A percentile compares a stretch with the other conserved stretches of the same genome.
Conservation (phyloP, 2,329 filamentous ascomycete genomes). For the Apiospora phragmitis region DNA sequence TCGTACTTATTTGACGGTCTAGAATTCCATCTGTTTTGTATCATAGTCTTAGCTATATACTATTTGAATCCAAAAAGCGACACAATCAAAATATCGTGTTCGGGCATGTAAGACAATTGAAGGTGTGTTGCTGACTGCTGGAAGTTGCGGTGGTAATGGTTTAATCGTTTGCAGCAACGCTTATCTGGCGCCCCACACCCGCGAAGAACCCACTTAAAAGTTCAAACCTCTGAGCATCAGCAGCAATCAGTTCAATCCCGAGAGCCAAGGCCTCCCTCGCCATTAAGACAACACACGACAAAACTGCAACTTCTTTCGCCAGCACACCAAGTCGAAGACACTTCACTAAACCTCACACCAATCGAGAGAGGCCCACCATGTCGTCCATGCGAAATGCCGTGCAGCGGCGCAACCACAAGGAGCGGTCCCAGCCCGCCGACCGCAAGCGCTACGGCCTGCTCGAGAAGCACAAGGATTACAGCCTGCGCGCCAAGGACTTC, state of each 20-base stretch:
- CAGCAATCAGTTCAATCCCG: background rate
- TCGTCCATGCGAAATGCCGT: conserved; percentile 12
- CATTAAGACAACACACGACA: background rate
- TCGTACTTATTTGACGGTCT: background rate
- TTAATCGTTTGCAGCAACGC: background rate
- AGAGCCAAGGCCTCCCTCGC: background rate
- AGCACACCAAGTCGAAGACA: background rate
- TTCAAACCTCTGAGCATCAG: conserved; percentile 9
- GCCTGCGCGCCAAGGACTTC: conserved; percentile 64
- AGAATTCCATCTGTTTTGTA: background rate
- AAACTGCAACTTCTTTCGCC: background rate
- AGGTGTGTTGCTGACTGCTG: background rate
- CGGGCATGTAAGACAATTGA: background rate
- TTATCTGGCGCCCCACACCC: conserved; percentile 4
- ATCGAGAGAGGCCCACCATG: background rate
- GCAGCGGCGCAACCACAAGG: conserved; percentile 58
- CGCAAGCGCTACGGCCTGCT: conserved; percentile 86
- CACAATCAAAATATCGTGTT: background rate
- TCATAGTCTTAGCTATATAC: background rate
- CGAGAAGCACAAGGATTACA: conserved; percentile 90
- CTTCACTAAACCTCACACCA: background rate
- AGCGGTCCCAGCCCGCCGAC: conserved; percentile 83
- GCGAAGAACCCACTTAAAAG: background rate
- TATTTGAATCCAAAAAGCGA: background rate
- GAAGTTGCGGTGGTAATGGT: background rate